Conservation (phyloP, 257 asterid species). For the Capsicum rhomboideum region DNA sequence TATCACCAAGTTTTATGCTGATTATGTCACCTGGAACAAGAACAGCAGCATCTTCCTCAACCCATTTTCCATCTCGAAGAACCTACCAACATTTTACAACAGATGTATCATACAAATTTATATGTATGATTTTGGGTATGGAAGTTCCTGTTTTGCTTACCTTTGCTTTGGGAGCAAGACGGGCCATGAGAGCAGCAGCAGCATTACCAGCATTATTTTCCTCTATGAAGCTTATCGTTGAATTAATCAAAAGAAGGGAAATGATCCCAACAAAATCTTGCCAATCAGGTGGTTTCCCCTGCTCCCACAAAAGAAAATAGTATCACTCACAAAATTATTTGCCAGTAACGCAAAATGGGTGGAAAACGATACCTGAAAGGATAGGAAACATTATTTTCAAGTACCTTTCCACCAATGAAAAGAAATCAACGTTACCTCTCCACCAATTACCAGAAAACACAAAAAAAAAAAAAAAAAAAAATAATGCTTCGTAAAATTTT, state of each 20-base stretch:
- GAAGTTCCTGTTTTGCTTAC: constrained; percentile 13
- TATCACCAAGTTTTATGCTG: constrained; percentile 79
- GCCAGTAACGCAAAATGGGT: neutral
- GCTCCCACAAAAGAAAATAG: neutral
- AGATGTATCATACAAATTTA: no score
- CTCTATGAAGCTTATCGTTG: constrained; percentile 87
- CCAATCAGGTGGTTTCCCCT: constrained; percentile 96
- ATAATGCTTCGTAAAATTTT: no score
- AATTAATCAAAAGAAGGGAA: constrained; percentile 71
- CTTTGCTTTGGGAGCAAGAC: constrained; percentile 93
- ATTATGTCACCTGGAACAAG: no score
- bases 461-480: no score
- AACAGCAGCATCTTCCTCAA: no score
- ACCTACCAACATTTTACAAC: no score
- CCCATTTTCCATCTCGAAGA: no score
- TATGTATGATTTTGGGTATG: no score
- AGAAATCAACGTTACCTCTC: no score
- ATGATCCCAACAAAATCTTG: constrained; percentile 24
- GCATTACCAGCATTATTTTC: constrained; percentile 98
- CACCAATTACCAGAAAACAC: neutral
- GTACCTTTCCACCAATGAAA: neutral
- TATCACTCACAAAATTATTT: neutral
- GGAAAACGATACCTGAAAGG: neutral
- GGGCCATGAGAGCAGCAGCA: constrained; percentile 97
- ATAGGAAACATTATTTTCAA: neutral